phyloP scores from a whole-genome alignment of 2,329 filamentous ascomycete species.

The Ophiostoma quercus region DNA sequence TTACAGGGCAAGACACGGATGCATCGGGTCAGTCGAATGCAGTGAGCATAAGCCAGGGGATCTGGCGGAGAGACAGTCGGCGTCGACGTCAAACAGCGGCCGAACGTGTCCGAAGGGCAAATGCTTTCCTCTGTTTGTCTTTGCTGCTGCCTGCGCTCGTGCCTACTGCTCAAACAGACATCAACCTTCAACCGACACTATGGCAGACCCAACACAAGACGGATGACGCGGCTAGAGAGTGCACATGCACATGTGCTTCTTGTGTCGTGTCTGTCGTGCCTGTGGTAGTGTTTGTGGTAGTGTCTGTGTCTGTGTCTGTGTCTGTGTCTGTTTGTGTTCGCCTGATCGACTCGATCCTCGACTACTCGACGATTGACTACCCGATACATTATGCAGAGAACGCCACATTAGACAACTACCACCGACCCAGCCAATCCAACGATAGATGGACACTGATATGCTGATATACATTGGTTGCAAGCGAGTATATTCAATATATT shows the following conservation, averaged over 20 bases:
- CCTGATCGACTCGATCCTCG: background rate
- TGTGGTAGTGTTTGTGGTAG: too few relatives aligned
- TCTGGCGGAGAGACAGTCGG: background rate
- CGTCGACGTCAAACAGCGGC: background rate
- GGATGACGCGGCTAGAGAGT: slow-evolving; percentile 3
- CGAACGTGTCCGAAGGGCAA: background rate
- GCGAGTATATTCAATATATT: slow-evolving; percentile 3
- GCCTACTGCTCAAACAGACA: background rate
- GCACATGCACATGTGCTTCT: background rate
- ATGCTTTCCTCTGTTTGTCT: background rate
- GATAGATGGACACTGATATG: background rate
- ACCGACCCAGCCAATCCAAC: background rate
- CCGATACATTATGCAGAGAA: background rate
- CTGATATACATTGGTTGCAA: background rate
- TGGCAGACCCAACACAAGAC: background rate
- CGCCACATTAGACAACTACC: background rate
- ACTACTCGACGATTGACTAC: background rate
- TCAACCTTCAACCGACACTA: background rate
- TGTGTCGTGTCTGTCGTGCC: background rate
- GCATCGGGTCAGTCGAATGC: background rate
- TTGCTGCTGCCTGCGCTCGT: background rate
- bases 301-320: background rate
- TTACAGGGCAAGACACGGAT: background rate
- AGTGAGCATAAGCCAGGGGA: background rate
- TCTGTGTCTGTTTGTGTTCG: too few relatives aligned